Percentiles rank a stretch among this genome's conserved stretches.
Evolutionary conservation across 1,284 basidiomycete genomes (phyloP).

Genomic region (Cutaneotrichosporon daszewskae): DNA sequence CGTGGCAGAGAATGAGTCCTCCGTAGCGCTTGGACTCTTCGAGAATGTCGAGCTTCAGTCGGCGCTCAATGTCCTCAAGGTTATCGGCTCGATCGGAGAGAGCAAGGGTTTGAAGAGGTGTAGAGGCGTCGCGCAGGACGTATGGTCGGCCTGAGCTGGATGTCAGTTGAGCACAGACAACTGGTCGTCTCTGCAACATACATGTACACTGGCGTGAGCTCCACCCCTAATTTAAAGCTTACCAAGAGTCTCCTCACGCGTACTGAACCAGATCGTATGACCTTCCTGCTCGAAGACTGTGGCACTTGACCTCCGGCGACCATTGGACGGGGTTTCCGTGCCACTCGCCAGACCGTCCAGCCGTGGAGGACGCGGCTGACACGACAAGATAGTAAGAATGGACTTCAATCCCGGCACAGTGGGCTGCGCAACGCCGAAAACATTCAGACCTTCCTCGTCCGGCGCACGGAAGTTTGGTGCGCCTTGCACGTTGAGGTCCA

Average conservation of each 20-base stretch:
- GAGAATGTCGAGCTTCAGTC: constrained; percentile 90
- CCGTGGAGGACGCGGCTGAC: constrained; percentile 53
- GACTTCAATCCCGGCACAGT: constrained; percentile 87
- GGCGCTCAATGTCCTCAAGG: constrained; percentile 87
- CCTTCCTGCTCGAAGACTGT: constrained; percentile 12
- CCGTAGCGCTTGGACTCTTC: constrained; percentile 79
- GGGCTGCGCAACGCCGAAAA: constrained; percentile 92
- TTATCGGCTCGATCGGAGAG: constrained; percentile 90
- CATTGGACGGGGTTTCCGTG: constrained; percentile 3
- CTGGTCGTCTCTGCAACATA: constrained; percentile 10
- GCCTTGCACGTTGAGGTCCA: constrained; percentile 83
- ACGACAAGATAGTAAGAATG: constrained; percentile 79
- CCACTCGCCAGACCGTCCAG: background rate
- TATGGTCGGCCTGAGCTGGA: constrained; percentile 84
- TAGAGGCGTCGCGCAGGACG: constrained; percentile 85
- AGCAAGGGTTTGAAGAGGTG: constrained; percentile 72
- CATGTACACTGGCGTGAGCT: constrained; percentile 32
- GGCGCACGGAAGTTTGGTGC: constrained; percentile 92
- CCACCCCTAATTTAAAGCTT: constrained; percentile 9
- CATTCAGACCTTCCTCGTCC: constrained; percentile 68
- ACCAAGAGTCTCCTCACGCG: constrained; percentile 50
- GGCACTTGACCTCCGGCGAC: constrained; percentile 11
- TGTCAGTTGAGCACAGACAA: constrained; percentile 56
- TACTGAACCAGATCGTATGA: constrained; percentile 52
- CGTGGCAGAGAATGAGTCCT: constrained; percentile 84